Percentiles rank a stretch among this genome's conserved stretches.
These are phyloP conservation scores for Moesziomyces antarcticus DNA, from an alignment of 1,284 basidiomycete genomes.

Conservation along the genomic window DNA sequence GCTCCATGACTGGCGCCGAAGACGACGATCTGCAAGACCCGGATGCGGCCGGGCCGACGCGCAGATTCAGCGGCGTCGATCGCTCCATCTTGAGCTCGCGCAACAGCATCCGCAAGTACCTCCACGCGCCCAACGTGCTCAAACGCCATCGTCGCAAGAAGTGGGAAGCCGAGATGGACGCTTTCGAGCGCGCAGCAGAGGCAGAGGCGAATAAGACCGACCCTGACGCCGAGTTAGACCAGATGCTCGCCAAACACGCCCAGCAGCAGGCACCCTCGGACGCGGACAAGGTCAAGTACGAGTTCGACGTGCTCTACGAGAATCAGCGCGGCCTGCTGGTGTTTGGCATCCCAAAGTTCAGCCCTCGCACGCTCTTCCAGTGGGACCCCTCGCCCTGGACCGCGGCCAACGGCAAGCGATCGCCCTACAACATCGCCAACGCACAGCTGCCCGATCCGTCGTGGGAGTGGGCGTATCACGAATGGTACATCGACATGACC, in stretches of 20 bases:
- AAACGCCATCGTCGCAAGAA: conserved; percentile 38
- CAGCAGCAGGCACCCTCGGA: conserved; percentile 48
- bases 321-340: conserved; percentile 65
- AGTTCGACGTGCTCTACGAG: conserved; percentile 66
- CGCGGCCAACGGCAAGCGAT: conserved; percentile 45
- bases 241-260: conserved; percentile 50
- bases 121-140: conserved; percentile 40
- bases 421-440: conserved; percentile 62
- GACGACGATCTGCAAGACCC: conserved; percentile 14
- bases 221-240: conserved; percentile 51
- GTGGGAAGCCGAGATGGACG: conserved; percentile 49
- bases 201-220: conserved; percentile 25
- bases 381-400: conserved; percentile 66
- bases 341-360: conserved; percentile 66
- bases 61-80: conserved; percentile 26
- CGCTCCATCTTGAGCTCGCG: conserved; percentile 40
- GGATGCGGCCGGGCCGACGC: conserved; percentile 8
- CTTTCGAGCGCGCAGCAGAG: conserved; percentile 20
- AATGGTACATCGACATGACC: conserved; percentile 67
- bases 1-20: conserved; percentile 28
- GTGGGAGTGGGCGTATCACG: conserved; percentile 66
- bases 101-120: conserved; percentile 37
- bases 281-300: conserved; percentile 46
- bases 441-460: conserved; percentile 65
- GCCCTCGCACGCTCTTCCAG: conserved; percentile 59